Conservation (phyloP, 495 filamentous ascomycete species). For the Penicillium angulare region DNA sequence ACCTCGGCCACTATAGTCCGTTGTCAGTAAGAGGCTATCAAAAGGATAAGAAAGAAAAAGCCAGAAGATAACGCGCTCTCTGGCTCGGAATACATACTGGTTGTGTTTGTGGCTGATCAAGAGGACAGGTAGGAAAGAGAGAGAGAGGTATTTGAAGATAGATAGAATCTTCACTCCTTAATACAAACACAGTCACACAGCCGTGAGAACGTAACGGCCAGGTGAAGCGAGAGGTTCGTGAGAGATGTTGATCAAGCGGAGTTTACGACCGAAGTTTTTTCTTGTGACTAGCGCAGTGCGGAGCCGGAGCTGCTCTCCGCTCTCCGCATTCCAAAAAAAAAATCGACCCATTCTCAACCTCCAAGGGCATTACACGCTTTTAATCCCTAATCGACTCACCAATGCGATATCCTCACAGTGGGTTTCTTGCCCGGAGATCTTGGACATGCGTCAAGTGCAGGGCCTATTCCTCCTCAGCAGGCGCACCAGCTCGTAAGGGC, state of each 20-base stretch:
- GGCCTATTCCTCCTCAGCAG: conserved; percentile 29
- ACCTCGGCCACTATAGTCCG: conserved; percentile 33
- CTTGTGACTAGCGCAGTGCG: conserved; percentile 23
- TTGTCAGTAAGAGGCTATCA: conserved; percentile 16
- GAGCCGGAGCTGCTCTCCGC: conserved; percentile 13
- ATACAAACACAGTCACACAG: background rate
- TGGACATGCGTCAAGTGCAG: conserved; percentile 47
- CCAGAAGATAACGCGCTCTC: background rate
- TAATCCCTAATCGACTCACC: no score
- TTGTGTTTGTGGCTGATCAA: background rate
- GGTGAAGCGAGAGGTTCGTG: conserved; percentile 1
- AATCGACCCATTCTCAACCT: background rate
- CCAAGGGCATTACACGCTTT: no score
- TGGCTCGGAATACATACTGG: conserved; percentile 2
- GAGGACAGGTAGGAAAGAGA: background rate
- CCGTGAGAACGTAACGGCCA: background rate
- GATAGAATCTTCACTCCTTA: background rate
- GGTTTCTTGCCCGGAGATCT: conserved; percentile 34
- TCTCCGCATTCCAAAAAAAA: conserved; percentile 12
- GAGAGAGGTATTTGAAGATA: background rate
- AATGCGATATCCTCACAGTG: conserved; percentile 26
- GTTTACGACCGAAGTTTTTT: conserved; percentile 21
- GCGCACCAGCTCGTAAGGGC: conserved; percentile 25
- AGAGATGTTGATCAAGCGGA: conserved; percentile 14
- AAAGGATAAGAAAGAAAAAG: background rate